Conservation (phyloP, 2,329 filamentous ascomycete species). For the Tricladium varicosporioides region DNA sequence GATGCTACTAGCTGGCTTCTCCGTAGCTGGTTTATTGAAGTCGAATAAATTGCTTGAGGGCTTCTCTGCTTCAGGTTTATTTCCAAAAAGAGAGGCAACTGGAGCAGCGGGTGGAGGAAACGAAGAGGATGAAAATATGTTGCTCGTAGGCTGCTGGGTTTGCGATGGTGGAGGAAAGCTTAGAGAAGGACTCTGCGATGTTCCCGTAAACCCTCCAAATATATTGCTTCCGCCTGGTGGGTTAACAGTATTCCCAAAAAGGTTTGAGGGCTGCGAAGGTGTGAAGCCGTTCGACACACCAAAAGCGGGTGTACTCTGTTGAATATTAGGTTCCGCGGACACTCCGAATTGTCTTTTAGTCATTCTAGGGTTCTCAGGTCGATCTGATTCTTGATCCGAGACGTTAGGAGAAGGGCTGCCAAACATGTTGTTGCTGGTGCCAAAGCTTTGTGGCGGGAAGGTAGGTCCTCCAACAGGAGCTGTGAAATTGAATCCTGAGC, state of each 20-base stretch:
- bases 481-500: constrained; percentile 29
- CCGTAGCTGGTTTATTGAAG: constrained; percentile 4
- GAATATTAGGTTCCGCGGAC: not conserved
- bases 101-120: not conserved
- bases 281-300: not conserved
- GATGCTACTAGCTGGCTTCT: constrained; percentile 4
- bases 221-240: not conserved
- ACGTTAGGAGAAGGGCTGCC: not conserved
- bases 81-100: not conserved
- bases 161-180: not conserved
- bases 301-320: not conserved
- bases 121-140: not conserved
- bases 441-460: constrained; percentile 19
- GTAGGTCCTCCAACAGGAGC: constrained; percentile 14
- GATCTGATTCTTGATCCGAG: not conserved
- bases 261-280: not conserved
- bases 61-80: not conserved
- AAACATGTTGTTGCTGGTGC: constrained; percentile 2
- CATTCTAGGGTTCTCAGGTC: not conserved
- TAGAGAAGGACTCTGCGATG: not conserved
- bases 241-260: not conserved
- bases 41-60: constrained; percentile 10
- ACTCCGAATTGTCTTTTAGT: not conserved
- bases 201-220: not conserved
- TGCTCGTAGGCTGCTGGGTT: not conserved